Conservation (phyloP, 1,284 basidiomycete species). For the Fomitopsis palustris region DNA sequence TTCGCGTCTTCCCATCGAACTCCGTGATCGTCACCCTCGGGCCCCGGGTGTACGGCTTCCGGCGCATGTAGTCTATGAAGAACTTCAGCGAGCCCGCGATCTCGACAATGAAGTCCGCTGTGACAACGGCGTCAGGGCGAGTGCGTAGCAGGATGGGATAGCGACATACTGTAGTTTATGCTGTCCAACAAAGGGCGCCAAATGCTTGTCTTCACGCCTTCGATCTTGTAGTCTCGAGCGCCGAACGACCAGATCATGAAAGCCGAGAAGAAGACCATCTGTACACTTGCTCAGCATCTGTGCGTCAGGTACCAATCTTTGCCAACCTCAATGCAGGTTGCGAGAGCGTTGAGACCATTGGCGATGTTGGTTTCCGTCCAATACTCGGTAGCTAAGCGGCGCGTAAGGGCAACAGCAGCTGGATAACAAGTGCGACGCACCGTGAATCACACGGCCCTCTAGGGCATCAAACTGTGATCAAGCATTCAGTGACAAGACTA, state of each 20-base stretch:
- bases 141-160: not conserved
- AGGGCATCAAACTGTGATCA: constrained; percentile 50
- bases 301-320: not conserved
- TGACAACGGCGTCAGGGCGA: not conserved
- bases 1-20: constrained; percentile 20
- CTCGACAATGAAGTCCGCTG: constrained; percentile 65
- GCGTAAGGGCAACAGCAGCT: not conserved
- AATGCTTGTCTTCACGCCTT: constrained; percentile 43
- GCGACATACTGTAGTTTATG: constrained; percentile 62
- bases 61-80: constrained; percentile 47
- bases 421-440: constrained; percentile 25
- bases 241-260: constrained; percentile 84
- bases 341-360: constrained; percentile 78
- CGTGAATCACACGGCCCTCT: constrained; percentile 59
- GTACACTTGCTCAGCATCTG: not conserved
- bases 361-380: constrained; percentile 81
- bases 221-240: constrained; percentile 57
- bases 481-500: not conserved
- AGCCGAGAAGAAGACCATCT: constrained; percentile 79
- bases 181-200: constrained; percentile 74
- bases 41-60: constrained; percentile 44
- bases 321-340: constrained; percentile 78
- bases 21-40: constrained; percentile 27
- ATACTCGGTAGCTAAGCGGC: constrained; percentile 54
- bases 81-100: constrained; percentile 61